Percentiles rank a stretch among this genome's conserved stretches.
phyloP scores from a whole-genome alignment of 352 stramenopile genomes.

The Phytophthora ohioensis region DNA sequence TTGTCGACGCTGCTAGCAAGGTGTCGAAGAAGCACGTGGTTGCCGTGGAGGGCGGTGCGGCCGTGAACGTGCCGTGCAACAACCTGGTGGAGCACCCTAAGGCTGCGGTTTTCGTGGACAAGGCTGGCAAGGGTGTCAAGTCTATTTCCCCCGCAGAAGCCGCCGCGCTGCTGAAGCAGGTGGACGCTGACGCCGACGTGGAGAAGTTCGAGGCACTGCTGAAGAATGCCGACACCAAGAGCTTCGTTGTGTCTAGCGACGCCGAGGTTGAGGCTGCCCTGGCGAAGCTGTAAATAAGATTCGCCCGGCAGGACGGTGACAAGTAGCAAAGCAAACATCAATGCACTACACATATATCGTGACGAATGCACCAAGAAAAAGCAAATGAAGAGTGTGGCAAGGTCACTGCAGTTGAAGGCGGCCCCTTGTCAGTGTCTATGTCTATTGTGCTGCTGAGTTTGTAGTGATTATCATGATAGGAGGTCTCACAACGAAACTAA shows the following conservation, averaged over 20 bases:
- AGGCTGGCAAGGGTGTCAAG: slow-evolving; percentile 65
- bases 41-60: slow-evolving; percentile 50
- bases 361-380: slow-evolving; percentile 30
- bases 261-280: slow-evolving; percentile 65
- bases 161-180: slow-evolving; percentile 53
- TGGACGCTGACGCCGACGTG: slow-evolving; percentile 54
- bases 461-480: too few species aligned
- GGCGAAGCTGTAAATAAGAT: slow-evolving; percentile 66
- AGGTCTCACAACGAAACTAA: too few species aligned
- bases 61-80: slow-evolving; percentile 81
- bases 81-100: slow-evolving; percentile 76
- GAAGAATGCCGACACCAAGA: slow-evolving; percentile 69
- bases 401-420: slow-evolving; percentile 23
- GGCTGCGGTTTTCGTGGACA: slow-evolving; percentile 74
- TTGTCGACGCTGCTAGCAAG: slow-evolving; percentile 58
- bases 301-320: slow-evolving; percentile 27
- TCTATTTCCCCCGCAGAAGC: slow-evolving; percentile 66
- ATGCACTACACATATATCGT: slow-evolving; percentile 46
- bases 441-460: neutral
- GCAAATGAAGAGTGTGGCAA: slow-evolving; percentile 30
- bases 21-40: slow-evolving; percentile 73
- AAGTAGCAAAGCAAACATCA: slow-evolving; percentile 40
- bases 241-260: slow-evolving; percentile 71
- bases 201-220: slow-evolving; percentile 78
- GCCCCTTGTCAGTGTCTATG: slow-evolving; percentile 15